phyloP scores from a whole-genome alignment of 148 eudicot species.

The Amaranthus cruentus region DNA sequence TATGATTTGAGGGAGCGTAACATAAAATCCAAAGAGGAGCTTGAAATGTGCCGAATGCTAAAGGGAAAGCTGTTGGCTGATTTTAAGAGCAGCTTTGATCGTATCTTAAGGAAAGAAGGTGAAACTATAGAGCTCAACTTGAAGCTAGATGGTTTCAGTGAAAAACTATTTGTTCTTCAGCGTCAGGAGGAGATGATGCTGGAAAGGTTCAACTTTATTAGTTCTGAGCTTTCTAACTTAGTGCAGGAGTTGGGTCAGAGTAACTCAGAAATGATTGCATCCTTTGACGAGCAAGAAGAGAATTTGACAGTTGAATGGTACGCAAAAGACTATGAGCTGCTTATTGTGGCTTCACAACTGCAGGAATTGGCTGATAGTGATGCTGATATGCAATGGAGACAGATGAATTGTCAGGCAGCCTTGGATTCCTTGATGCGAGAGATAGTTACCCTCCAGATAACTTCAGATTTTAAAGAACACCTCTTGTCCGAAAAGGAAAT shows the following conservation, averaged over 20 bases:
- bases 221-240: conserved; percentile 50
- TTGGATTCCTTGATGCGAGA: conserved; percentile 44
- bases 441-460: conserved; percentile 34
- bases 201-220: conserved; percentile 56
- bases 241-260: conserved; percentile 51
- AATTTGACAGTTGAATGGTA: conserved; percentile 36
- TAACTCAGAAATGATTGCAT: conserved; percentile 35
- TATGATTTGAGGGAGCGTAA: conserved; percentile 62
- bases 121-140: conserved; percentile 44
- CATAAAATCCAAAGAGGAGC: conserved; percentile 49
- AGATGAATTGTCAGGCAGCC: conserved; percentile 18
- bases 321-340: conserved; percentile 66
- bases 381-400: conserved; percentile 30
- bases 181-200: conserved; percentile 66
- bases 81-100: conserved; percentile 52
- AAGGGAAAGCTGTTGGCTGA: conserved; percentile 61
- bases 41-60: conserved; percentile 47
- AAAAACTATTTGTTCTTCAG: conserved; percentile 57
- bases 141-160: conserved; percentile 50
- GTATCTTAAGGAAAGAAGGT: conserved; percentile 52
- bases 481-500: conserved; percentile 44
- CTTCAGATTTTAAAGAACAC: conserved; percentile 35
- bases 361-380: conserved; percentile 38
- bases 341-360: conserved; percentile 50
- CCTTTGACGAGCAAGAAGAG: conserved; percentile 48